These are phyloP conservation scores for Ogataea allantospora DNA, from an alignment of 805 yeast genomes.

Conservation along the genomic window DNA sequence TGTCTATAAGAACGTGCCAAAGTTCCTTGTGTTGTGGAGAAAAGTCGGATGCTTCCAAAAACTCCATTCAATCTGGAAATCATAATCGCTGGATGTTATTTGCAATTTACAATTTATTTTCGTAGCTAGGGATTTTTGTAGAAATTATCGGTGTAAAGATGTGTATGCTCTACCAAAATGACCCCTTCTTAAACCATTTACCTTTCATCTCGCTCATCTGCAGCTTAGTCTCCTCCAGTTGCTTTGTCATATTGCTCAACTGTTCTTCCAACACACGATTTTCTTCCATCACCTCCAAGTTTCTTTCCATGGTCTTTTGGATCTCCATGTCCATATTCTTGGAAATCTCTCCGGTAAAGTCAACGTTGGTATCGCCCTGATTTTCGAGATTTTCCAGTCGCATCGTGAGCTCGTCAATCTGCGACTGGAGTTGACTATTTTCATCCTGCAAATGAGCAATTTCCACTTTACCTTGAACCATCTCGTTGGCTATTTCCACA, in stretches of 20 bases:
- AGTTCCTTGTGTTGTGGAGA: slow-evolving; percentile 22
- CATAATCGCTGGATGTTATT: background rate
- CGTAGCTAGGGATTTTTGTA: background rate
- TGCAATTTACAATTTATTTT: background rate
- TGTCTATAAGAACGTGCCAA: slow-evolving; percentile 35
- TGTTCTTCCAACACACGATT: slow-evolving; percentile 58
- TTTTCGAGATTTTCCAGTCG: slow-evolving; percentile 38
- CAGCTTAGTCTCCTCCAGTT: slow-evolving; percentile 23
- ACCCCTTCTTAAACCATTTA: slow-evolving; percentile 36
- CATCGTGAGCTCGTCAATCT: slow-evolving; percentile 46
- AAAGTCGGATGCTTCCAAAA: slow-evolving; percentile 16
- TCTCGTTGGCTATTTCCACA: slow-evolving; percentile 78
- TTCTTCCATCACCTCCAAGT: slow-evolving; percentile 63
- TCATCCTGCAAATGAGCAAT: slow-evolving; percentile 77
- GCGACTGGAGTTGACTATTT: slow-evolving; percentile 54
- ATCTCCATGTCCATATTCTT: slow-evolving; percentile 47
- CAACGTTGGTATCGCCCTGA: slow-evolving; percentile 22
- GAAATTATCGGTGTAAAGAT: slow-evolving; percentile 5
- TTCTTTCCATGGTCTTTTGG: slow-evolving; percentile 57
- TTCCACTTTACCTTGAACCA: slow-evolving; percentile 75
- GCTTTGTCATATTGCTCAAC: slow-evolving; percentile 40
- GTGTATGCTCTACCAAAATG: slow-evolving; percentile 21
- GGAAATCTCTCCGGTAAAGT: slow-evolving; percentile 32
- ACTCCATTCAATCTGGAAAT: background rate
- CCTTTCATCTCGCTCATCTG: slow-evolving; percentile 39